Evolutionary conservation across 2,329 filamentous ascomycete species (phyloP), one percentile per base, ranked within the genome.

Genomic region (Cryphonectria naterciae): DNA sequence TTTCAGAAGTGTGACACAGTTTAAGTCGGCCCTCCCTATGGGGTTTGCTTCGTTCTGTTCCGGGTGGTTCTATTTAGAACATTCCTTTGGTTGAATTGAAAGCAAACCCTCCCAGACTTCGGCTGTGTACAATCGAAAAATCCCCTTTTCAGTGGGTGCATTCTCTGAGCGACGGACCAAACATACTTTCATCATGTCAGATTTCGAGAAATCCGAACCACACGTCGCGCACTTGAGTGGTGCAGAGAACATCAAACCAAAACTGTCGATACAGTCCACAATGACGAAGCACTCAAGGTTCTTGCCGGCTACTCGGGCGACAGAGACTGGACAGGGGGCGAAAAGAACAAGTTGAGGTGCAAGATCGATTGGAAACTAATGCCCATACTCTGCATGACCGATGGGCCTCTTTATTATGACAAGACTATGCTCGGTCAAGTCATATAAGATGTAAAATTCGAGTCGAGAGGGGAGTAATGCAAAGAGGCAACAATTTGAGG

Each of bases 381-480:
- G 78, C 82, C 84, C 0, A 79, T 86, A 22, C 78, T 86, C 0
- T 84, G 82, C 69, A 74, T 80, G 8, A 85, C 83, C 0, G 85
- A 84, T 70, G 80, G 78, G 0, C 76, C 85, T 25, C 83, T 85
- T 73, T 85, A 85, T 70, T 85, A 85, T 61, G 84, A 85, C 73
- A 85, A 87, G 75, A 84, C 85, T 2, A 87, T 88, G 83, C 76
- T 88, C 22, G 84, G 81, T 0, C 85, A 87, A 74, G 86, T 86
- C 62, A 85, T 32, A 3, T 32, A 32, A 32, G 32, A 32, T 4
- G 32, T 32, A 4, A 3, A 4, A 32, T 32, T 32, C 32, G 3
- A 32, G 32, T 4, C 32, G 4, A 39, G 37, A 11, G 37, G 37
- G 37, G 37, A 39, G 10, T 10, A 11, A 39, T 39, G 37, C 37